Conservation (phyloP, 495 filamentous ascomycete species). For the Neurospora sp. region DNA sequence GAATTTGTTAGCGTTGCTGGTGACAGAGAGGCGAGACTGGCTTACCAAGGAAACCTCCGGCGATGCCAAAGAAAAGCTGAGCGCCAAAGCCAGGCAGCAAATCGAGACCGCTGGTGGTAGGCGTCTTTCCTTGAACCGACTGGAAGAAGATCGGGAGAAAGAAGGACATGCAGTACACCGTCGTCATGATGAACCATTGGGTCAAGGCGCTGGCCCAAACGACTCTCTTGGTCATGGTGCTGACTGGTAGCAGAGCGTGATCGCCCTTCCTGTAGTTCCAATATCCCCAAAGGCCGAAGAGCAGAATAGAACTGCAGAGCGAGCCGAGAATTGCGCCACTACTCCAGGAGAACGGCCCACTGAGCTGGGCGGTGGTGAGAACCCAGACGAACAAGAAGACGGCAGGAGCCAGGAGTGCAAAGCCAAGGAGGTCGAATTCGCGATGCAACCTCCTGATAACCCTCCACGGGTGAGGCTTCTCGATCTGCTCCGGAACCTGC, state of each 20-base stretch:
- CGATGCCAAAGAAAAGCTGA: conserved; percentile 35
- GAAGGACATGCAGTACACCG: conserved; percentile 51
- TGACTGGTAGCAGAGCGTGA: conserved; percentile 55
- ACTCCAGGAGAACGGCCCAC: conserved; percentile 57
- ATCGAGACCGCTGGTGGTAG: conserved; percentile 43
- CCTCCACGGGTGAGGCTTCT: conserved; percentile 26
- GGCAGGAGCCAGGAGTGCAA: conserved; percentile 50
- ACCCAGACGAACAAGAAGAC: conserved; percentile 45
- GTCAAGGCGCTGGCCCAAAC: conserved; percentile 42
- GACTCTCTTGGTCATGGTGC: conserved; percentile 53
- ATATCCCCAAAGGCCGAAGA: conserved; percentile 46
- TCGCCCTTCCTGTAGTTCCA: conserved; percentile 53
- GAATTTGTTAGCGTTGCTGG: background rate
- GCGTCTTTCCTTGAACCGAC: conserved; percentile 41
- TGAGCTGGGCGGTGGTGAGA: conserved; percentile 70
- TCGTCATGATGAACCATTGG: conserved; percentile 41
- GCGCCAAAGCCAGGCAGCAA: conserved; percentile 36
- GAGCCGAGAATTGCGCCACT: conserved; percentile 54
- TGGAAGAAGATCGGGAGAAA: conserved; percentile 66
- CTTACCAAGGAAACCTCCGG: conserved; percentile 39
- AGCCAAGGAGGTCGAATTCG: conserved; percentile 60
- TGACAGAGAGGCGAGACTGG: conserved; percentile 20
- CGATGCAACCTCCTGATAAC: conserved; percentile 27
- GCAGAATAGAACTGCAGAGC: conserved; percentile 49
- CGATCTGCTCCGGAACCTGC: conserved; percentile 36